Conservation (phyloP, 345 rosid genomes). For the rapeseed (Brassica napus) region Da-Ae NC_063441.1:6079001-6079500, state of each 20-base stretch:
- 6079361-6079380: constrained; percentile 5
- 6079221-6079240: constrained; percentile 53
- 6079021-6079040: constrained; percentile 92
- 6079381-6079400: neutral
- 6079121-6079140: constrained; percentile 63
- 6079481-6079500: constrained; percentile 83
- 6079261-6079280: constrained; percentile 73
- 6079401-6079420: constrained; percentile 48
- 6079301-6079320: constrained; percentile 77
- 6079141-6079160: constrained; percentile 51
- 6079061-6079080: constrained; percentile 95
- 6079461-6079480: constrained; percentile 56
- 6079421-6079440: constrained; percentile 76
- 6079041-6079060: constrained; percentile 96
- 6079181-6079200: constrained; percentile 2
- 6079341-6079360: neutral
- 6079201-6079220: neutral
- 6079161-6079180: constrained; percentile 29
- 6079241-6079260: constrained; percentile 68
- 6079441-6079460: constrained; percentile 52
- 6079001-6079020: constrained; percentile 98
- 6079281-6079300: constrained; percentile 47
- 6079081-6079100: constrained; percentile 97
- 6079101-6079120: constrained; percentile 92
- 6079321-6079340: constrained; percentile 65